These are phyloP conservation scores for Conoideocrella luteorostrata DNA, from an alignment of 2,329 filamentous ascomycete species.

Conservation along the genomic window DNA sequence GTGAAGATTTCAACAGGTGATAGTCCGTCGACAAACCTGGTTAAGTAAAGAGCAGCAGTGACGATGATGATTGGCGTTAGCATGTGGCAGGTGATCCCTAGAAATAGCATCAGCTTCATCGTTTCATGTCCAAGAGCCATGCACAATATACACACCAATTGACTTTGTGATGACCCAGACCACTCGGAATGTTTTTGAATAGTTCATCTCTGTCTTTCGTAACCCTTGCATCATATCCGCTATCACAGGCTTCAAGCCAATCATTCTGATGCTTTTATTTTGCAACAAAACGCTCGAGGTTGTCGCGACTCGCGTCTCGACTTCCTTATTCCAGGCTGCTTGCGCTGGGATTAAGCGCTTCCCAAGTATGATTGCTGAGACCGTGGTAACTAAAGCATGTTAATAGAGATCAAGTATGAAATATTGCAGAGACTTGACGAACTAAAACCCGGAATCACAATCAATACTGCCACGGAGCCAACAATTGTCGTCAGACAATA, in stretches of 20 bases:
- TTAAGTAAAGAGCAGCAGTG: constrained; percentile 12
- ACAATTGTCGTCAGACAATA: constrained; percentile 9
- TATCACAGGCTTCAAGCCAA: constrained; percentile 19
- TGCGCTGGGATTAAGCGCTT: constrained; percentile 34
- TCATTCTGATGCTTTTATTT: constrained; percentile 31
- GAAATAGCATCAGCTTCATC: not conserved
- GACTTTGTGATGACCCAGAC: constrained; percentile 6
- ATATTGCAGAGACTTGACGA: not conserved
- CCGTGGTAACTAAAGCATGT: constrained; percentile 30
- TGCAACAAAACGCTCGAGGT: constrained; percentile 23
- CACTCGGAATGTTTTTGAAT: constrained; percentile 8
- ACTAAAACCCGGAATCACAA: constrained; percentile 63
- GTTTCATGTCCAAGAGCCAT: not conserved
- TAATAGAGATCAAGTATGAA: constrained; percentile 8
- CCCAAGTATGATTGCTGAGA: constrained; percentile 34
- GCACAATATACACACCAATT: constrained; percentile 6
- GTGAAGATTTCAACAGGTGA: constrained; percentile 9
- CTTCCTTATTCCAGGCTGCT: constrained; percentile 23
- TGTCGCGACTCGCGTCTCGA: constrained; percentile 23
- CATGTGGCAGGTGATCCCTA: not conserved
- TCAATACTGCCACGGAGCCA: constrained; percentile 7
- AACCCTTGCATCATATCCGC: constrained; percentile 9
- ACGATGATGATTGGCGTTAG: constrained; percentile 12
- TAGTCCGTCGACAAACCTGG: constrained; percentile 4
- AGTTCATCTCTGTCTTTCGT: constrained; percentile 12